phyloP scores from a whole-genome alignment of 2,329 filamentous ascomycete species.

The Waltergamsia citrina region DNA sequence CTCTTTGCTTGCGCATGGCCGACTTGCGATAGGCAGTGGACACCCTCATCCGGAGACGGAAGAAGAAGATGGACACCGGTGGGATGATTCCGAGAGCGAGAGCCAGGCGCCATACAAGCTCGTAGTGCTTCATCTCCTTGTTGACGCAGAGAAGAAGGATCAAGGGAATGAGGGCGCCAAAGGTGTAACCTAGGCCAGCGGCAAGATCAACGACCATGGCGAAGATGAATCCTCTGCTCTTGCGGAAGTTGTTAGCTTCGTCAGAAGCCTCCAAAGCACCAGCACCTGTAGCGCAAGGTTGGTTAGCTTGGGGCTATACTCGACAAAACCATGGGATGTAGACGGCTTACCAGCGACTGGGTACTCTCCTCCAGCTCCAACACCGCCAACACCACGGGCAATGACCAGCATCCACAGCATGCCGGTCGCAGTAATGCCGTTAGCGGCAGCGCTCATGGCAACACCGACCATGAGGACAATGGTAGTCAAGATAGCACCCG shows the following conservation, averaged over 20 bases:
- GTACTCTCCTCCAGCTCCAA: slow-evolving; percentile 40
- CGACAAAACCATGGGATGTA: too few species aligned
- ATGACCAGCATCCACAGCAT: slow-evolving; percentile 42
- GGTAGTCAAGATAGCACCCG: slow-evolving; percentile 35
- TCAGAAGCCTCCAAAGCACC: slow-evolving; percentile 45
- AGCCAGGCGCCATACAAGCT: slow-evolving; percentile 38
- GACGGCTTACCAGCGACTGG: too few species aligned
- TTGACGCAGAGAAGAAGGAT: slow-evolving; percentile 39
- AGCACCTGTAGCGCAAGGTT: too few species aligned
- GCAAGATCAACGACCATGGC: slow-evolving; percentile 44
- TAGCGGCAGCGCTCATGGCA: slow-evolving; percentile 32
- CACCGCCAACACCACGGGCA: slow-evolving; percentile 27
- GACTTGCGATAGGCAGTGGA: slow-evolving; percentile 38
- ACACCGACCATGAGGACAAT: slow-evolving; percentile 35
- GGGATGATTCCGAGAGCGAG: slow-evolving; percentile 40
- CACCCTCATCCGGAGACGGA: slow-evolving; percentile 40
- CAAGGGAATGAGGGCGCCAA: slow-evolving; percentile 36
- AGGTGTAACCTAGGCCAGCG: slow-evolving; percentile 39
- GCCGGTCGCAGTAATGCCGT: slow-evolving; percentile 23
- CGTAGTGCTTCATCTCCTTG: slow-evolving; percentile 27
- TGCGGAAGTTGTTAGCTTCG: slow-evolving; percentile 31
- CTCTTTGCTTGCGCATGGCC: slow-evolving; percentile 31
- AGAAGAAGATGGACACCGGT: slow-evolving; percentile 40
- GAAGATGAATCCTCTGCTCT: slow-evolving; percentile 43
- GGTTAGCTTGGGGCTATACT: too few species aligned